Base-by-base conservation (phyloP, 1,139 yeast genomes). In the Taphrina flavorubra region DNA sequence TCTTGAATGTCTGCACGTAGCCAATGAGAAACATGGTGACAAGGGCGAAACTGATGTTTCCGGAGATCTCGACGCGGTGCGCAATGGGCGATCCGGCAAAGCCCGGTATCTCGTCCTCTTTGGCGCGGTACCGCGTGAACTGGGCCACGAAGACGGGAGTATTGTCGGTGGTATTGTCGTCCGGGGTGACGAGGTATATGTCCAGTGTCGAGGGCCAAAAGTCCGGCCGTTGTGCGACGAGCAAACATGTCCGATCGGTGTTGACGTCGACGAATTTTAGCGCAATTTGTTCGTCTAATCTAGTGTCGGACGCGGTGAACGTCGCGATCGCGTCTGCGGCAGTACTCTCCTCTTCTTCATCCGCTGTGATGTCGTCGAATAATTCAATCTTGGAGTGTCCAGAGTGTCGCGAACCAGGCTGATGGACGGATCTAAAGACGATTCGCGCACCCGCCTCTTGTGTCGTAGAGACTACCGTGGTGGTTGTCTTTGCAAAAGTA, bases 11-110 rank as follows among this genome's bases (percentile, higher is more conserved):
- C 53, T 49, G 53, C n/a, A 49, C n/a, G 53, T 49, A 25, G 14
- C 53, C 53, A 25, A 49, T 20, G n/a, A 49, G n/a, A 49, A 49
- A 49, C 37, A 49, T 49, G 36, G 36, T 49, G 36, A 49, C 36
- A 34, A 49, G 53, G 13, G 53, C 53, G 36, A 49, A 49, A 49
- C 53, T 49, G 36, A 49, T 25, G 53, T 49, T 49, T 8, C 53
- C 53, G n/a, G 36, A 49, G 10, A 49, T 6, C 13, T 18, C 36
- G n/a, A 49, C 36, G 1, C n/a, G n/a, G n/a, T 49, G 31, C n/a
- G 31, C 36, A 6, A 49, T 49, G 4, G 53, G 36, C 36, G 53
- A 49, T 3, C 53, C 53, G 13, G 11, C 6, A 20, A 49, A 49
- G 34, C n/a, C 53, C 2, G 53, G 53, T 8, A 49, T 11, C n/a